phyloP scores from a whole-genome alignment of 2,329 filamentous ascomycete genomes.

The Colletotrichum destructivum region DNA sequence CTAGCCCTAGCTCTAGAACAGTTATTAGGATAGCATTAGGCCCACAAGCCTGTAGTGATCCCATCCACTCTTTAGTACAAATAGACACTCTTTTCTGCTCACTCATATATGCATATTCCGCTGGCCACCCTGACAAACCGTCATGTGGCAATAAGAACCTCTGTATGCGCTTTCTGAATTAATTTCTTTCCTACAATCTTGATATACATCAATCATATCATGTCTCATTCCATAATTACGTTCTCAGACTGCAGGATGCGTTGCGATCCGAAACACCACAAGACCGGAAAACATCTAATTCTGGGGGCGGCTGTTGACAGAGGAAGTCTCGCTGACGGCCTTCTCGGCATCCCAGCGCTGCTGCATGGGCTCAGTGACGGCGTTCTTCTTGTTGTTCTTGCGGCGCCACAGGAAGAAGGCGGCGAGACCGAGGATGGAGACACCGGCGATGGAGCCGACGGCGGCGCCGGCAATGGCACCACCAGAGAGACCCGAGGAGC shows the following conservation, averaged over 20 bases:
- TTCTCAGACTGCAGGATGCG: neutral
- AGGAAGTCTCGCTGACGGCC: conserved; percentile 40
- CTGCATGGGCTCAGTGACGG: conserved; percentile 36
- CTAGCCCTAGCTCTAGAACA: no score
- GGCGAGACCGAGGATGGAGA: conserved; percentile 72
- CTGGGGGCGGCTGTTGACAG: conserved; percentile 20
- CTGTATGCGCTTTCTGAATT: neutral
- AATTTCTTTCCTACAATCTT: conserved; percentile 15
- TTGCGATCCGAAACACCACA: neutral
- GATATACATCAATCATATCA: conserved; percentile 14
- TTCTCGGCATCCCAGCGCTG: conserved; percentile 45
- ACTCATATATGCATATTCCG: no score
- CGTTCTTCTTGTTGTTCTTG: conserved; percentile 46
- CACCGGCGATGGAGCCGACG: conserved; percentile 76
- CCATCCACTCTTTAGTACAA: no score
- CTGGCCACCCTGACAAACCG: no score
- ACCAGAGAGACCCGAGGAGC: conserved; percentile 65
- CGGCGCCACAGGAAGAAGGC: conserved; percentile 68
- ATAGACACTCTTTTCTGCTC: no score
- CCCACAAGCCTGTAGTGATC: no score
- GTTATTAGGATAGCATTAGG: no score
- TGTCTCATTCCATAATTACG: neutral
- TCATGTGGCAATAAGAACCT: neutral
- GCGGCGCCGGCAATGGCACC: conserved; percentile 84
- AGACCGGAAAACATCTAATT: neutral